Evolutionary conservation across 164 flowering plant genomes (phyloP).

Genomic region (Santalum album): DNA sequence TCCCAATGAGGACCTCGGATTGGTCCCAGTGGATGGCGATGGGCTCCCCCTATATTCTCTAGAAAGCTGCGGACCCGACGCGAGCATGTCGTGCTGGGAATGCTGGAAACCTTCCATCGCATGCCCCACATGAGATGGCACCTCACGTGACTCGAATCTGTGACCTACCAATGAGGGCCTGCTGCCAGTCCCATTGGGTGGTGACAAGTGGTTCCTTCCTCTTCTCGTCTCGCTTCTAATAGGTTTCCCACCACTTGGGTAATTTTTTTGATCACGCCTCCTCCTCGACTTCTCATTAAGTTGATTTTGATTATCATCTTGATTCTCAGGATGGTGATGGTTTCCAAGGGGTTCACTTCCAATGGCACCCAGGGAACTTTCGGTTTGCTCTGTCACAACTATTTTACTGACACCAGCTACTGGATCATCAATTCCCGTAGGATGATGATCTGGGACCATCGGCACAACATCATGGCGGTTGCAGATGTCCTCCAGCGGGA

Average conservation of each 20-base stretch:
- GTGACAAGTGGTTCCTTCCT: background rate
- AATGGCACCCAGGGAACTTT: conserved; percentile 2
- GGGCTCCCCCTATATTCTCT: conserved; percentile 13
- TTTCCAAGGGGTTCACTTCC: background rate
- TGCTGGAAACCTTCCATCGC: background rate
- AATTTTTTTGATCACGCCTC: conserved; percentile 8
- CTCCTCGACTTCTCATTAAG: conserved; percentile 4
- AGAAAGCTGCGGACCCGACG: conserved; percentile 7
- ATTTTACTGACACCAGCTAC: background rate
- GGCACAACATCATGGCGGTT: background rate
- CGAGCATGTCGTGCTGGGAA: conserved; percentile 7
- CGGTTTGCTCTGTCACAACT: background rate
- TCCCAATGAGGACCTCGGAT: no score
- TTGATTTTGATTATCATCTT: background rate
- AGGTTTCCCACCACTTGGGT: background rate
- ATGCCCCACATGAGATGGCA: background rate
- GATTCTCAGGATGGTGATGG: background rate
- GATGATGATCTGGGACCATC: background rate
- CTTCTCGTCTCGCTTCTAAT: background rate
- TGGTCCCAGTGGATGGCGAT: no score
- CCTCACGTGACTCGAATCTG: background rate
- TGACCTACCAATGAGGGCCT: background rate
- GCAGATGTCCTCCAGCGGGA: no score
- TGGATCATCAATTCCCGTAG: background rate
- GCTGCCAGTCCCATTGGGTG: background rate